Percentiles rank a stretch among this genome's conserved stretches.
These are phyloP conservation scores for Zygnema circumcarinatum DNA, from an alignment of 139 green algal species.

Conservation along the genomic window DNA sequence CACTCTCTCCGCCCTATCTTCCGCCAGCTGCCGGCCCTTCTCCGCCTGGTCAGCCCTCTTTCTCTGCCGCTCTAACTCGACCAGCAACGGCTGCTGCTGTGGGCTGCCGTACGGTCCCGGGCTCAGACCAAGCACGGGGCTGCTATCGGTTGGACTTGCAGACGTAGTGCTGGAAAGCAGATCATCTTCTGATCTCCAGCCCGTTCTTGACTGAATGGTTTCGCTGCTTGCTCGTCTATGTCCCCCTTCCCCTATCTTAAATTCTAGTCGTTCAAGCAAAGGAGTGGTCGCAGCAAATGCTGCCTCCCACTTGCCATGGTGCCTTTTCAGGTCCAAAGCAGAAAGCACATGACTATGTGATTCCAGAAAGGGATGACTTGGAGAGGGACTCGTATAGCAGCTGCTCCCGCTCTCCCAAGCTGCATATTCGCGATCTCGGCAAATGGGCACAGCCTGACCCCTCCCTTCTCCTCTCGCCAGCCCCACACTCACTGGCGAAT, in stretches of 20 bases:
- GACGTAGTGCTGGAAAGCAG: neutral
- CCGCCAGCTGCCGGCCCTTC: neutral
- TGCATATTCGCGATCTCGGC: no score
- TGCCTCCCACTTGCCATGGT: no score
- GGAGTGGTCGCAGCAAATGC: no score
- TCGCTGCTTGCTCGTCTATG: neutral
- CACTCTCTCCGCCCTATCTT: neutral
- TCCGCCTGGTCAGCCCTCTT: neutral
- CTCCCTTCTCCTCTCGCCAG: no score
- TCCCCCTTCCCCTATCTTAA: neutral
- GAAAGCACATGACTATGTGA: neutral
- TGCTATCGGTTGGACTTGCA: neutral
- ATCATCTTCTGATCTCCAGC: neutral
- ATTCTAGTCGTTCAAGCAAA: no score
- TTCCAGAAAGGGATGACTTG: neutral
- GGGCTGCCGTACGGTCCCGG: neutral
- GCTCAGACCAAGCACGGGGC: neutral
- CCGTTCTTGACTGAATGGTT: neutral
- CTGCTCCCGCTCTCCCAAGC: no score
- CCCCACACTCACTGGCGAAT: no score
- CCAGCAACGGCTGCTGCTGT: neutral
- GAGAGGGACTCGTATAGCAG: no score
- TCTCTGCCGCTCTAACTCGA: neutral
- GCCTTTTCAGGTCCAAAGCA: no score
- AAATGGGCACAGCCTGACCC: no score